Percentiles rank a stretch among this genome's conserved stretches.
phyloP scores from a whole-genome alignment of 2,329 filamentous ascomycete species.

The Cadophora sp. region DNA sequence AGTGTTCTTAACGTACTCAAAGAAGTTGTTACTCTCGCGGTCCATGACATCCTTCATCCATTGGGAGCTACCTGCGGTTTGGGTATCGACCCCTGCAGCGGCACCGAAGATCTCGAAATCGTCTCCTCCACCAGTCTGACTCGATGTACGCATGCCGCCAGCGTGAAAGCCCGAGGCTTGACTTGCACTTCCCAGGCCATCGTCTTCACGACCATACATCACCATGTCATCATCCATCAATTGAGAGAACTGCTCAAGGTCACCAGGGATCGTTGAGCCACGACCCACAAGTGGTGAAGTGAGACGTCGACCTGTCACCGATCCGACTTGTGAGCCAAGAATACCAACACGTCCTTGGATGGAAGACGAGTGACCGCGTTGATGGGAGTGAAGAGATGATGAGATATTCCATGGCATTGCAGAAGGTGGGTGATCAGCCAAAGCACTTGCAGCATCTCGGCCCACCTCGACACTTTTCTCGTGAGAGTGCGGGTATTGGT shows the following conservation, averaged over 20 bases:
- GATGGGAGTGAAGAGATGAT: slow-evolving; percentile 59
- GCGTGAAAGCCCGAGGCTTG: slow-evolving; percentile 2
- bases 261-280: slow-evolving; percentile 37
- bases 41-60: slow-evolving; percentile 60
- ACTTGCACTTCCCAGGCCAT: slow-evolving; percentile 13
- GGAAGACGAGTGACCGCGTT: slow-evolving; percentile 46
- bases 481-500: slow-evolving; percentile 12
- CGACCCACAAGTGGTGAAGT: slow-evolving; percentile 66
- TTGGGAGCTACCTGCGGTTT: slow-evolving; percentile 53
- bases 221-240: slow-evolving; percentile 34
- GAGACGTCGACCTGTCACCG: slow-evolving; percentile 50
- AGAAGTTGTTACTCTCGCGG: slow-evolving; percentile 66
- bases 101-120: slow-evolving; percentile 53
- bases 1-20: slow-evolving; percentile 60
- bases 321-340: slow-evolving; percentile 26
- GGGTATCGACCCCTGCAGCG: slow-evolving; percentile 52
- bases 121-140: slow-evolving; percentile 33
- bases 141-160: slow-evolving; percentile 14
- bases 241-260: slow-evolving; percentile 36
- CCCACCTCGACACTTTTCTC: slow-evolving; percentile 67
- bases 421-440: slow-evolving; percentile 71
- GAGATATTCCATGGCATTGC: slow-evolving; percentile 74
- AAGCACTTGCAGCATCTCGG: slow-evolving; percentile 68
- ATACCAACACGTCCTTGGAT: slow-evolving; percentile 25
- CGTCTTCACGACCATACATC: slow-evolving; percentile 38